Conservation (phyloP, 2,329 filamentous ascomycete species). For the Samsoniella hepiali region DNA sequence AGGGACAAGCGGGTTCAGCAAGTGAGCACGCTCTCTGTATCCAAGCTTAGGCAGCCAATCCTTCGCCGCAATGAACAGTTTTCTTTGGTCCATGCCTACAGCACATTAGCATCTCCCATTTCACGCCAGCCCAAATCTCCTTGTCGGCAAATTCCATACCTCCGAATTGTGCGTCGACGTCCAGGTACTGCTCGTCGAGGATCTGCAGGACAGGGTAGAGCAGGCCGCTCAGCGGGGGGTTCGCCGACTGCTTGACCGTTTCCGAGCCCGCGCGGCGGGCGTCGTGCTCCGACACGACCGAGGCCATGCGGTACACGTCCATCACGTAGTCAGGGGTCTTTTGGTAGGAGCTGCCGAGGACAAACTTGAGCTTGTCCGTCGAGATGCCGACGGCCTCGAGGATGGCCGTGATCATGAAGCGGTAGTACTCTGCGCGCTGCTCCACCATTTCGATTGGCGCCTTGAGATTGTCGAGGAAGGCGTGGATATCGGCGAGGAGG, state of each 20-base stretch:
- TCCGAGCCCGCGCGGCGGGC: constrained; percentile 90
- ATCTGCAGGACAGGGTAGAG: constrained; percentile 64
- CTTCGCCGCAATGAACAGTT: constrained; percentile 81
- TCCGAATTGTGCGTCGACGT: constrained; percentile 85
- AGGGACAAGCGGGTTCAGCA: constrained; percentile 74
- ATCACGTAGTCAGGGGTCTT: constrained; percentile 71
- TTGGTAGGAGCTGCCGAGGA: constrained; percentile 83
- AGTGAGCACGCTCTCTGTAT: constrained; percentile 61
- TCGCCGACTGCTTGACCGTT: constrained; percentile 86
- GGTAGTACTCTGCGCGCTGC: constrained; percentile 80
- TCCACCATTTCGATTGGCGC: constrained; percentile 85
- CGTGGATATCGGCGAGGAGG: constrained; percentile 72
- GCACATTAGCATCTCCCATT: constrained; percentile 15
- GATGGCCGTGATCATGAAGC: constrained; percentile 68
- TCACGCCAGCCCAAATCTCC: too few species aligned
- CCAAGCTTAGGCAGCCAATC: constrained; percentile 83
- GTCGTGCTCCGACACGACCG: constrained; percentile 70
- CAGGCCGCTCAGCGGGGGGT: constrained; percentile 59
- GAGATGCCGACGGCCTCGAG: constrained; percentile 76
- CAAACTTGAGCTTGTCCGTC: constrained; percentile 75
- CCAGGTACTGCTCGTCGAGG: constrained; percentile 84
- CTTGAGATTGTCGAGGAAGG: constrained; percentile 79
- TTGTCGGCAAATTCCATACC: constrained; percentile 36
- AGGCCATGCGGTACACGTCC: constrained; percentile 78
- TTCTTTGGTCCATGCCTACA: constrained; percentile 69